These are phyloP conservation scores for Zygotorulaspora sp. DNA, from an alignment of 805 yeast species.

Conservation along the genomic window DNA sequence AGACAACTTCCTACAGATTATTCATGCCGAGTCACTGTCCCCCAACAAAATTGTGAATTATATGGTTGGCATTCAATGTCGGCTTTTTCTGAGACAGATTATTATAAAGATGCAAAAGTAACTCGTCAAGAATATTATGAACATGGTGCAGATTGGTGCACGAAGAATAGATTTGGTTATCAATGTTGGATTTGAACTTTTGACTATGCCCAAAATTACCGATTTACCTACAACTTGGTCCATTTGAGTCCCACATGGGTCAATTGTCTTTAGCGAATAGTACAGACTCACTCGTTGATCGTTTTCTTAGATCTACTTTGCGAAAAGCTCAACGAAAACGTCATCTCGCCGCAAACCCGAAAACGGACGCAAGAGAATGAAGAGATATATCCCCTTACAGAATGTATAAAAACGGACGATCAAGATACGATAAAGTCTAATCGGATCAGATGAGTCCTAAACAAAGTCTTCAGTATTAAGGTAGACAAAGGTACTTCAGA, in stretches of 20 bases:
- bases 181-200: conserved; percentile 36
- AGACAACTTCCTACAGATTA: conserved; percentile 69
- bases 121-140: conserved; percentile 80
- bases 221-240: no score
- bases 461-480: no score
- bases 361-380: conserved; percentile 1
- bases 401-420: not conserved
- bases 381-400: not conserved
- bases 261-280: no score
- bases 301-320: not conserved
- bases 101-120: conserved; percentile 50
- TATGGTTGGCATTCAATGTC: conserved; percentile 59
- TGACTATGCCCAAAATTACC: no score
- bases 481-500: no score
- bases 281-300: not conserved
- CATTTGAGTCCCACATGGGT: no score
- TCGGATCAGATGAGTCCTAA: no score
- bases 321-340: not conserved
- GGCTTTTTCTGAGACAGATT: conserved; percentile 38
- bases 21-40: conserved; percentile 46
- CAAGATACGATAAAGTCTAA: no score
- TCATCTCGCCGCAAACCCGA: conserved; percentile 4
- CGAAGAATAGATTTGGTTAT: conserved; percentile 40
- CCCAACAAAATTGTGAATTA: conserved; percentile 38
- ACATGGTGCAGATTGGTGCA: conserved; percentile 58